Conservation (phyloP, 768 basidiomycete species). For the Hericium alpestre region DNA sequence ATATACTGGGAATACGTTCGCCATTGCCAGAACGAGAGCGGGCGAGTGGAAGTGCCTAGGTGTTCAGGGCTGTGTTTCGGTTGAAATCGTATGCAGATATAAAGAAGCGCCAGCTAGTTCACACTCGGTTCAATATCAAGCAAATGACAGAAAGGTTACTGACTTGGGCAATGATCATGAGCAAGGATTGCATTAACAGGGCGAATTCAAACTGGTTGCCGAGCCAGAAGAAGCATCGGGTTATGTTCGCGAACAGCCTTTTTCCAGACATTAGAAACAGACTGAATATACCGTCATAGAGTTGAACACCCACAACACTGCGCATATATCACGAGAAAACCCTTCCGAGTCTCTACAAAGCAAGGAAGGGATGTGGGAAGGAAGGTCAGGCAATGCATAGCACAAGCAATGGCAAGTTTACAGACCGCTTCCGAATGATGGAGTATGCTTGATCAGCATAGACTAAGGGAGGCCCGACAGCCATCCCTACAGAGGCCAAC, state of each 20-base stretch:
- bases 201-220: conserved; percentile 70
- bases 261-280: neutral
- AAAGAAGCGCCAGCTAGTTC: conserved; percentile 59
- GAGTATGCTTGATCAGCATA: conserved; percentile 77
- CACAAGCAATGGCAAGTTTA: conserved; percentile 2
- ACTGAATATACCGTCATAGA: neutral
- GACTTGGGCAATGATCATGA: conserved; percentile 82
- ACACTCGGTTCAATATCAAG: conserved; percentile 14
- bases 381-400: no score
- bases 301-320: conserved; percentile 49
- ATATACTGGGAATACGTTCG: conserved; percentile 64
- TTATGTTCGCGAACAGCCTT: conserved; percentile 76
- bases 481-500: conserved; percentile 69
- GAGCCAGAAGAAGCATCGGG: conserved; percentile 86
- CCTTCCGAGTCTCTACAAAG: conserved; percentile 64
- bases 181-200: conserved; percentile 67
- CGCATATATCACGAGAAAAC: conserved; percentile 80
- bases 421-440: conserved; percentile 68
- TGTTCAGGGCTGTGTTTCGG: conserved; percentile 51
- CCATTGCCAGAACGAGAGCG: conserved; percentile 83
- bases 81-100: conserved; percentile 70
- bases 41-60: conserved; percentile 49
- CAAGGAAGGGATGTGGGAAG: conserved; percentile 2
- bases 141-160: conserved; percentile 11
- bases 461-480: conserved; percentile 73